Conservation (phyloP, 495 filamentous ascomycete genomes). For the Lepidopterella palustris region DNA sequence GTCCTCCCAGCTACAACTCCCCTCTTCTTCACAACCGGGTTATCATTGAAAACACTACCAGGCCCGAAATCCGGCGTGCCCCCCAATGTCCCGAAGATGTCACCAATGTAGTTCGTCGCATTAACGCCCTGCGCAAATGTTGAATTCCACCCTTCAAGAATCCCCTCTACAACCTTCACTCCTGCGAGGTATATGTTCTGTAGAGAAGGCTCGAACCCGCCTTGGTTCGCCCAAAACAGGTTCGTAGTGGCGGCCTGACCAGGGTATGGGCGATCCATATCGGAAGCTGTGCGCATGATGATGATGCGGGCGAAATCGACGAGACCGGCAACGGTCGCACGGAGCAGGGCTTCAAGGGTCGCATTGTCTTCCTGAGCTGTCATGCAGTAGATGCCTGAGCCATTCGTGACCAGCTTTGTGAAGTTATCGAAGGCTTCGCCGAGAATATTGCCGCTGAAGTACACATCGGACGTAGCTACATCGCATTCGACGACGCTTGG, state of each 20-base stretch:
- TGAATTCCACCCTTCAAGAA: constrained; percentile 52
- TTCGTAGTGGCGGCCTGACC: constrained; percentile 49
- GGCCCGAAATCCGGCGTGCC: constrained; percentile 62
- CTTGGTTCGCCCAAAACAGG: constrained; percentile 52
- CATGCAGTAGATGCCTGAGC: constrained; percentile 60
- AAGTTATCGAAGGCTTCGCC: constrained; percentile 59
- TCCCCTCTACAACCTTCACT: constrained; percentile 59
- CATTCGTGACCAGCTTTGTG: constrained; percentile 60
- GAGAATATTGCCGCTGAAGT: constrained; percentile 58
- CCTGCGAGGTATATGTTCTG: constrained; percentile 64
- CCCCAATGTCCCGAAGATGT: constrained; percentile 63
- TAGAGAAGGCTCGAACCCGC: constrained; percentile 50
- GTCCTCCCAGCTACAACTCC: neutral
- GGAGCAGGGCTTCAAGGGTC: constrained; percentile 58
- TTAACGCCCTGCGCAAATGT: constrained; percentile 54
- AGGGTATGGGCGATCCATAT: constrained; percentile 65
- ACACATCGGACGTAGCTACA: constrained; percentile 63
- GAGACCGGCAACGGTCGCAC: constrained; percentile 47
- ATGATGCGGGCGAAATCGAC: constrained; percentile 65
- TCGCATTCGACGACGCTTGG: constrained; percentile 63
- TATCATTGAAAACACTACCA: constrained; percentile 37
- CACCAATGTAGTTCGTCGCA: constrained; percentile 63
- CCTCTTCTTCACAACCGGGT: constrained; percentile 14
- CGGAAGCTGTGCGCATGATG: constrained; percentile 64
- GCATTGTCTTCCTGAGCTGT: constrained; percentile 73